Conservation (phyloP, 192 early-diverging fungal genomes). For the Bifiguratus adelaidae region DNA sequence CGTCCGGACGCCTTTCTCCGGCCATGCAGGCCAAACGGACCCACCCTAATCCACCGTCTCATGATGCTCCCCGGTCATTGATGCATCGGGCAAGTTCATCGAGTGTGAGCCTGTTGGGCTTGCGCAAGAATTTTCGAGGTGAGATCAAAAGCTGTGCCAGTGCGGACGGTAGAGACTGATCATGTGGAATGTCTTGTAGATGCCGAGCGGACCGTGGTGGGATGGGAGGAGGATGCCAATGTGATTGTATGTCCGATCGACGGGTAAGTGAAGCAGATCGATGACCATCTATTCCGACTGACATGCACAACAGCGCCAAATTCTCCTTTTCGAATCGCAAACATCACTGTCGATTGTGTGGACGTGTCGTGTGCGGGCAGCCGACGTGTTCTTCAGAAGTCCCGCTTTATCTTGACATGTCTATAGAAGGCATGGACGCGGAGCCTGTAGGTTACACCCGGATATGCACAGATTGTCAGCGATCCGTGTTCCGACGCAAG, state of each 20-base stretch:
- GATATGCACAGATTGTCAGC: conserved; percentile 47
- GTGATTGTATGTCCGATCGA: conserved; percentile 25
- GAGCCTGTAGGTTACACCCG: conserved; percentile 39
- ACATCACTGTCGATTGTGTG: conserved; percentile 67
- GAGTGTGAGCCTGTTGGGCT: too few species aligned
- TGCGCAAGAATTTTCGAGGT: too few species aligned
- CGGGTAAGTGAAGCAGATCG: conserved; percentile 18
- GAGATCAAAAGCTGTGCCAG: too few species aligned
- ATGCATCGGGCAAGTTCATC: too few species aligned
- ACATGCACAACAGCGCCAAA: not conserved
- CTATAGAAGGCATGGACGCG: conserved; percentile 16
- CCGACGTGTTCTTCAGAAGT: conserved; percentile 33
- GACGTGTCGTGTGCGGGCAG: conserved; percentile 47
- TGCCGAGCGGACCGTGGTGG: conserved; percentile 12
- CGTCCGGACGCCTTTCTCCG: too few species aligned
- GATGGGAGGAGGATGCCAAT: conserved; percentile 35
- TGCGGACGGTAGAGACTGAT: too few species aligned
- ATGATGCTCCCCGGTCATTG: too few species aligned
- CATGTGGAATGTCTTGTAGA: conserved; percentile 3
- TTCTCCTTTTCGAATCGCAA: conserved; percentile 41
- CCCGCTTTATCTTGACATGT: conserved; percentile 27
- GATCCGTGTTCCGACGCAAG: conserved; percentile 37
- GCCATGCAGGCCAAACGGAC: too few species aligned
- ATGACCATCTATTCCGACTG: too few species aligned
- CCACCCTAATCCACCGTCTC: too few species aligned